phyloP scores from a whole-genome alignment of 2,329 filamentous ascomycete genomes.

The Emericellopsis cladophorae region DNA sequence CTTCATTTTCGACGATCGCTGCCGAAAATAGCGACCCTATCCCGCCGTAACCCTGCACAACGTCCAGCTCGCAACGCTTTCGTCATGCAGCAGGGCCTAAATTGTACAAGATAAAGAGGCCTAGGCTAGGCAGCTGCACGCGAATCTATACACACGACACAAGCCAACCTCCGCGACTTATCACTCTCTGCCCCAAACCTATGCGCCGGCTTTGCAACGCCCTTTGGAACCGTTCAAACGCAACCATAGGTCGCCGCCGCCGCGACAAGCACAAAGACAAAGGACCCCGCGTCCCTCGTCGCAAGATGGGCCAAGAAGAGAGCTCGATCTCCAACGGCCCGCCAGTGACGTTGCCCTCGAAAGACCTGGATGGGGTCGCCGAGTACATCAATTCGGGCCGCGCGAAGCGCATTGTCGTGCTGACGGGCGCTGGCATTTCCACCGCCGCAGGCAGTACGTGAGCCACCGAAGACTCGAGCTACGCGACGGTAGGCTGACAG shows the following conservation, averaged over 20 bases:
- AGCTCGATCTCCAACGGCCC: slow-evolving; percentile 55
- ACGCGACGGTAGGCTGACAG: slow-evolving; percentile 9
- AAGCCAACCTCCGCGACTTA: slow-evolving; percentile 1
- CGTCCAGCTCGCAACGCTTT: too few species aligned
- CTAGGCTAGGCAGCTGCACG: too few species aligned
- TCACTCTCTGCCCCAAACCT: slow-evolving; percentile 1
- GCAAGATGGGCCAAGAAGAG: slow-evolving; percentile 77
- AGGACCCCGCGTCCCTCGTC: slow-evolving; percentile 17
- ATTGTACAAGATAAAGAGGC: too few species aligned
- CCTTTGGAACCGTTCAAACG: slow-evolving; percentile 5
- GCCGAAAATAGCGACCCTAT: too few species aligned
- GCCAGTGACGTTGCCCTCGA: slow-evolving; percentile 52
- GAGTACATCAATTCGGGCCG: slow-evolving; percentile 62
- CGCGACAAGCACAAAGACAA: slow-evolving; percentile 21
- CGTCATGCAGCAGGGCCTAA: too few species aligned
- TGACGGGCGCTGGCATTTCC: slow-evolving; percentile 85
- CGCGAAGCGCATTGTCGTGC: slow-evolving; percentile 63
- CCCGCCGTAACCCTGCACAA: too few species aligned
- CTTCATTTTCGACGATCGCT: too few species aligned
- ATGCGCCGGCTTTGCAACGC: neutral
- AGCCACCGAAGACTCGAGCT: neutral
- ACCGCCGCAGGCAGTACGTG: slow-evolving; percentile 52
- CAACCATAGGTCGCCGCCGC: slow-evolving; percentile 26
- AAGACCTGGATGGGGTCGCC: slow-evolving; percentile 65
- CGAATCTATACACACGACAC: too few species aligned